A percentile compares a stretch with the other conserved stretches of the same genome.
Conservation (phyloP, 73 alveolate species). For the Paramecium sonneborni region DNA sequence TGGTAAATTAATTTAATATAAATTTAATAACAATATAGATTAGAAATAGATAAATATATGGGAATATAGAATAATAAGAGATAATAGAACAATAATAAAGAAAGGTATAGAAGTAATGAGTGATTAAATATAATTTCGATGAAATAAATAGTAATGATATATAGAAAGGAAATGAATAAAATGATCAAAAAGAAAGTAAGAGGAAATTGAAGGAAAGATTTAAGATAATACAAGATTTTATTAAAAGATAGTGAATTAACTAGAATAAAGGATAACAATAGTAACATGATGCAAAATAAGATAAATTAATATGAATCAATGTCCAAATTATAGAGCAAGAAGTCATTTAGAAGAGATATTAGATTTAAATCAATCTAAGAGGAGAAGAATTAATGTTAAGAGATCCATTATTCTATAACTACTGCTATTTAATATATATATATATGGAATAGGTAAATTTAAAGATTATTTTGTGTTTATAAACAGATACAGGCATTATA, state of each 20-base stretch:
- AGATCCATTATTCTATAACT: conserved; percentile 70
- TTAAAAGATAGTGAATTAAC: background rate
- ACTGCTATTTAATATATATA: conserved; percentile 59
- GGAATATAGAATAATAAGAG: background rate
- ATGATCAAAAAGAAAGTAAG: background rate
- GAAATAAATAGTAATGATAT: conserved; percentile 2
- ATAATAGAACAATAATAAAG: background rate
- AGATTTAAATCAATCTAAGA: conserved; percentile 49
- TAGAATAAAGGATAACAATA: background rate
- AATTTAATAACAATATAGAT: background rate
- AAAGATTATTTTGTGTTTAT: conserved; percentile 28
- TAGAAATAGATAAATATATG: background rate
- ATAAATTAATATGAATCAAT: background rate
- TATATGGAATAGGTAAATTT: conserved; percentile 70
- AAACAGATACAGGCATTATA: conserved; percentile 12
- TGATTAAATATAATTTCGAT: background rate
- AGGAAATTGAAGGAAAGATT: background rate
- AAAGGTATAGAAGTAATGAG: conserved; percentile 4
- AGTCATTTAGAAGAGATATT: conserved; percentile 22
- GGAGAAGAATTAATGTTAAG: conserved; percentile 76
- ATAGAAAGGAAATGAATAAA: background rate
- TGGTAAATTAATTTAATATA: background rate
- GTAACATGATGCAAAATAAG: background rate
- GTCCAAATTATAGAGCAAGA: conserved; percentile 31
- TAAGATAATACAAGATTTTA: background rate